Percentiles rank a stretch among this genome's conserved stretches.
These are phyloP conservation scores for Hypsizygus marmoreus DNA, from an alignment of 768 basidiomycete species.

Conservation along the genomic window DNA sequence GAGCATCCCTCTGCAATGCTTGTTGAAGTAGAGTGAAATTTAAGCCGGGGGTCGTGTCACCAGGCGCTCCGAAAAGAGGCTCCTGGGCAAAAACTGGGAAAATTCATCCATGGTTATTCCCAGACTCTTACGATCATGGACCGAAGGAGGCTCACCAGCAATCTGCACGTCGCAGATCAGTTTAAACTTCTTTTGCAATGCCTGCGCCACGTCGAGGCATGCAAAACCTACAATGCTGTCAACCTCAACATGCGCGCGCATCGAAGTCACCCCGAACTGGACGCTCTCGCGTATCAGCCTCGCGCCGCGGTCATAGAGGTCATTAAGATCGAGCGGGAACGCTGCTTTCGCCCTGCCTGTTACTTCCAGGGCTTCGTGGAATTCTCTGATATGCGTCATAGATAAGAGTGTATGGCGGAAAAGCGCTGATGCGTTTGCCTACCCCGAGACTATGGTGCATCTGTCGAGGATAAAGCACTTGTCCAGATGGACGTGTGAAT, in stretches of 20 bases:
- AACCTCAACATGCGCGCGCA: slow-evolving; percentile 71
- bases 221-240: slow-evolving; percentile 52
- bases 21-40: slow-evolving; percentile 48
- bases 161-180: slow-evolving; percentile 58
- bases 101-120: slow-evolving; percentile 1
- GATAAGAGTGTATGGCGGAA: slow-evolving; percentile 1
- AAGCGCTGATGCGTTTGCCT: slow-evolving; percentile 17
- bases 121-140: background rate
- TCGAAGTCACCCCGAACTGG: slow-evolving; percentile 61
- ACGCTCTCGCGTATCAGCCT: slow-evolving; percentile 59
- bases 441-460: slow-evolving; percentile 58
- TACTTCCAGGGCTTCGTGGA: slow-evolving; percentile 54
- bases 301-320: slow-evolving; percentile 53
- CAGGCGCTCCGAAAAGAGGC: slow-evolving; percentile 44
- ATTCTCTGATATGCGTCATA: slow-evolving; percentile 39
- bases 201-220: slow-evolving; percentile 56
- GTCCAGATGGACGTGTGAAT: slow-evolving; percentile 68
- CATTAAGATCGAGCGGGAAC: slow-evolving; percentile 44
- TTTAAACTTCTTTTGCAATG: slow-evolving; percentile 45
- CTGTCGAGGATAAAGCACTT: slow-evolving; percentile 66
- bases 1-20: slow-evolving; percentile 40
- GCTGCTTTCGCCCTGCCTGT: slow-evolving; percentile 52
- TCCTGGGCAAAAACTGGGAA: slow-evolving; percentile 62
- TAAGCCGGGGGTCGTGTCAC: slow-evolving; percentile 36
- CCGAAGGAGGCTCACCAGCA: slow-evolving; percentile 39